Evolutionary conservation across 2,329 filamentous ascomycete genomes (phyloP).

Genomic region (Microdochium paspali): DNA sequence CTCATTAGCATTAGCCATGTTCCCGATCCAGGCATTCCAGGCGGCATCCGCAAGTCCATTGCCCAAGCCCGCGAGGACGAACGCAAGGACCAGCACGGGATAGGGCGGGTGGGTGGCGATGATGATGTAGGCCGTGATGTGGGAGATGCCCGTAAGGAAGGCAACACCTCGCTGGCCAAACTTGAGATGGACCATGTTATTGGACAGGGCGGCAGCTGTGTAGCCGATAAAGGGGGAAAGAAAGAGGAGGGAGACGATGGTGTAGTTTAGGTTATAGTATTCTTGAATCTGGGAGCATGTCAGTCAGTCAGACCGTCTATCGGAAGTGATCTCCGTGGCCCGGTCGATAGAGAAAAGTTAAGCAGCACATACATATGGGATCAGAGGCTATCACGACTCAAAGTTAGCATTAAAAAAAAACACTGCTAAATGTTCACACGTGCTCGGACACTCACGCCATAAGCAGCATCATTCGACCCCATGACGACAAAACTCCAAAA

Average conservation of each 20-base stretch:
- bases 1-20: constrained; percentile 61
- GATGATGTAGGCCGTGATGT: constrained; percentile 55
- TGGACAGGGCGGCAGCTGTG: constrained; percentile 31
- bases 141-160: constrained; percentile 46
- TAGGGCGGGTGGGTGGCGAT: constrained; percentile 59
- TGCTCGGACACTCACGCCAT: constrained; percentile 35
- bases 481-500: constrained; percentile 50
- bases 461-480: constrained; percentile 49
- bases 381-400: constrained; percentile 28
- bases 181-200: constrained; percentile 28
- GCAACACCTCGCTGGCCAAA: constrained; percentile 60
- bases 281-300: constrained; percentile 26
- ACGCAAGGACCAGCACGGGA: constrained; percentile 54
- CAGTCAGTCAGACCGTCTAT: too few relatives aligned
- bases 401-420: background rate
- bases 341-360: too few relatives aligned
- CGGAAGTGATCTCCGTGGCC: constrained; percentile 2
- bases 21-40: constrained; percentile 50
- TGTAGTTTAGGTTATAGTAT: constrained; percentile 34
- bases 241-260: constrained; percentile 37
- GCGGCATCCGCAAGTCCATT: constrained; percentile 54
- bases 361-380: constrained; percentile 35
- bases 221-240: constrained; percentile 36
- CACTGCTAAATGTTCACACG: constrained; percentile 10
- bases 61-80: constrained; percentile 59